These are phyloP conservation scores for Fragaria nilgerrensis DNA, from an alignment of 306 rosid species.

Conservation along the genomic window DNA sequence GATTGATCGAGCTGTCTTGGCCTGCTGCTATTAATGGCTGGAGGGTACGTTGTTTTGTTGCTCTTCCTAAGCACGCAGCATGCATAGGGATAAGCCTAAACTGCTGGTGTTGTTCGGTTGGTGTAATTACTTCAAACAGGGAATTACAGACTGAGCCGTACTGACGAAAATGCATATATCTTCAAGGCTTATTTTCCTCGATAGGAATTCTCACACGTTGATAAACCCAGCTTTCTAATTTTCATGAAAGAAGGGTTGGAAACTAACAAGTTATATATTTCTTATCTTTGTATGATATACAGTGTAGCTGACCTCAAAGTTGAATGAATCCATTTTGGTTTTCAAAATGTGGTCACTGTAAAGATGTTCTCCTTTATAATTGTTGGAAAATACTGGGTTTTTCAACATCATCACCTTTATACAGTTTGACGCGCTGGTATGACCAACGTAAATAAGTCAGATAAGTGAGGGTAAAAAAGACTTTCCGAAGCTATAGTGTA, in stretches of 20 bases:
- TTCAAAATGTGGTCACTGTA: background rate
- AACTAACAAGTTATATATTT: background rate
- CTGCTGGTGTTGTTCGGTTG: background rate
- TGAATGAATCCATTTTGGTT: background rate
- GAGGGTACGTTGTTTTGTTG: background rate
- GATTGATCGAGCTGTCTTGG: background rate
- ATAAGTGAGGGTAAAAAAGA: too few species aligned
- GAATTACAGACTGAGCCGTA: background rate
- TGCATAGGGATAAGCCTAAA: too few species aligned
- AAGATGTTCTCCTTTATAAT: background rate
- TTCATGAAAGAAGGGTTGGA: constrained; percentile 12
- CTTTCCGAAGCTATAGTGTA: too few species aligned
- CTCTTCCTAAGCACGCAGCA: background rate
- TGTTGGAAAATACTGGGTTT: background rate
- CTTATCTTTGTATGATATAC: background rate
- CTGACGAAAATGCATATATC: background rate
- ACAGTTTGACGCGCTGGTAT: too few species aligned
- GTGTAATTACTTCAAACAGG: background rate
- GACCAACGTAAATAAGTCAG: too few species aligned
- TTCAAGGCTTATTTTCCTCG: background rate
- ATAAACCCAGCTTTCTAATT: background rate
- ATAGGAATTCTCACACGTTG: background rate
- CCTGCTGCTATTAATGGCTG: background rate
- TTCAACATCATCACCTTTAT: background rate
- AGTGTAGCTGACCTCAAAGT: background rate